Percentiles rank a stretch among this genome's conserved stretches.
phyloP scores from a whole-genome alignment of 1,139 yeast genomes.

The Candida sp. region DNA sequence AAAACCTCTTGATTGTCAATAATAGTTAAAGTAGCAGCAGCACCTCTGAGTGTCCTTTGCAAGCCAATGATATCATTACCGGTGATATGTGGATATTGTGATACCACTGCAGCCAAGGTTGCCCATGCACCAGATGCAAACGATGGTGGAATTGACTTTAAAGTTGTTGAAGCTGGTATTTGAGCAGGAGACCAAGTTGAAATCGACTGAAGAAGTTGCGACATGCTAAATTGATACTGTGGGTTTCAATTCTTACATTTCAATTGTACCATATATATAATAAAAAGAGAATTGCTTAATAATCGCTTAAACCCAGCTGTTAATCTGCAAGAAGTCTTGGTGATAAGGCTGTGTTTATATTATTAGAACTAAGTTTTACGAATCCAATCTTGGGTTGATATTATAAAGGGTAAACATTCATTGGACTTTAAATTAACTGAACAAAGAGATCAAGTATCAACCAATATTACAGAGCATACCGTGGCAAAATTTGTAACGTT shows the following conservation, averaged over 20 bases:
- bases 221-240: not conserved
- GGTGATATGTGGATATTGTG: not conserved
- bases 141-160: slow-evolving; percentile 16
- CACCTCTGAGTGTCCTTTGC: slow-evolving; percentile 14
- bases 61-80: not conserved
- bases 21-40: slow-evolving; percentile 34
- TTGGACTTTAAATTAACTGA: too few relatives aligned
- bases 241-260: not conserved
- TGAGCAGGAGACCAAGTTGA: slow-evolving; percentile 20
- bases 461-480: too few relatives aligned
- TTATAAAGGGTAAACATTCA: too few relatives aligned
- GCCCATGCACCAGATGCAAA: slow-evolving; percentile 9
- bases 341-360: too few relatives aligned
- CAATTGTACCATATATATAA: not conserved
- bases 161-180: slow-evolving; percentile 15
- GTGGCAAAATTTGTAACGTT: too few relatives aligned
- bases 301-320: not conserved
- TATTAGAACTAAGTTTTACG: too few relatives aligned
- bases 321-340: too few relatives aligned
- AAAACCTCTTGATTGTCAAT: slow-evolving; percentile 26
- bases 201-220: not conserved
- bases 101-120: slow-evolving; percentile 2
- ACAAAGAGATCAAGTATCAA: too few relatives aligned
- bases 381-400: too few relatives aligned
- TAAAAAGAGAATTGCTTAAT: not conserved